phyloP scores from a whole-genome alignment of 179 eudicot species.

The Dionaea muscipula region DNA sequence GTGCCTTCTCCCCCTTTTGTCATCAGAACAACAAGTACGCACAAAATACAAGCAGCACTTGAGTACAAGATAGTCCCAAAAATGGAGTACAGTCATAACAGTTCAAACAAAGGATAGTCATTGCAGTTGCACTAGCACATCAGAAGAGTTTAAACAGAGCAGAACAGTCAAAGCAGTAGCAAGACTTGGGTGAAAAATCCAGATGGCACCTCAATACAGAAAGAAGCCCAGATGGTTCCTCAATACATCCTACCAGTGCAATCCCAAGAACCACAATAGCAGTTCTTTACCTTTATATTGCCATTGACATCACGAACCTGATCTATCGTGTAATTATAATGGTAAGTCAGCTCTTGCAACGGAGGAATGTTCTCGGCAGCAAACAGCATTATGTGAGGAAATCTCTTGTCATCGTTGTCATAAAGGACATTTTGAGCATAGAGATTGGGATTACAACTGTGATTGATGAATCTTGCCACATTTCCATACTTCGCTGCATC shows the following conservation, averaged over 20 bases:
- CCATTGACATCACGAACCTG: slow-evolving; percentile 54
- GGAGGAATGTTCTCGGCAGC: slow-evolving; percentile 85
- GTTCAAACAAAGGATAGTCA: too few relatives aligned
- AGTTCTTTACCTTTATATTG: slow-evolving; percentile 52
- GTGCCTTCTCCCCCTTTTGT: too few relatives aligned
- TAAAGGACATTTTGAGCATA: slow-evolving; percentile 79
- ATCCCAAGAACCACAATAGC: slow-evolving; percentile 64
- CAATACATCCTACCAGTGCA: slow-evolving; percentile 83
- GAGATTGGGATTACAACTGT: slow-evolving; percentile 82
- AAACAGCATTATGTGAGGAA: slow-evolving; percentile 86
- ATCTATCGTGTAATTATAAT: slow-evolving; percentile 57
- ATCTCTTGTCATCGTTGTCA: slow-evolving; percentile 59
- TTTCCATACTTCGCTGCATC: slow-evolving; percentile 67
- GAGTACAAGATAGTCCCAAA: too few relatives aligned
- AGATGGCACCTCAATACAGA: too few relatives aligned
- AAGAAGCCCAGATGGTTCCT: too few relatives aligned
- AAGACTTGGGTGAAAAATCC: too few relatives aligned
- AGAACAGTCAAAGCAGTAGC: too few relatives aligned
- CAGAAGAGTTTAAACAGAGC: too few relatives aligned
- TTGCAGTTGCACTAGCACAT: too few relatives aligned
- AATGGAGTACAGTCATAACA: too few relatives aligned
- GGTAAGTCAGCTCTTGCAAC: slow-evolving; percentile 64
- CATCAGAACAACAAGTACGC: too few relatives aligned
- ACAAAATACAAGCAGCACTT: too few relatives aligned
- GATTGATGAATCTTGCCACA: slow-evolving; percentile 79